Conservation (phyloP, 2,329 filamentous ascomycete genomes). For the Aspergillus texensis region DNA sequence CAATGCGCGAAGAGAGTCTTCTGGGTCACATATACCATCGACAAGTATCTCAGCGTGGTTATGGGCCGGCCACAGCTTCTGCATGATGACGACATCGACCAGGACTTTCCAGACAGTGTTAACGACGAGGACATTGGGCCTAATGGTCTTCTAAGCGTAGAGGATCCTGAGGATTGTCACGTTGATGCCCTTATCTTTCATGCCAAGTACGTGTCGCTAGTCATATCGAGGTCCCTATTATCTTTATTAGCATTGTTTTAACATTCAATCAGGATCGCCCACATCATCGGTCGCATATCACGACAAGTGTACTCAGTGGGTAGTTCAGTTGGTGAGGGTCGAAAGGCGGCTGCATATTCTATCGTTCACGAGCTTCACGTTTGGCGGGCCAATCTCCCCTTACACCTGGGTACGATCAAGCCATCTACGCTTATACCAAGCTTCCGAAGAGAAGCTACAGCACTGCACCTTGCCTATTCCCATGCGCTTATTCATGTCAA, state of each 20-base stretch:
- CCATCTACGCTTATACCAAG: constrained; percentile 27
- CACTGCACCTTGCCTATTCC: constrained; percentile 29
- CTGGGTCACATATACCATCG: constrained; percentile 60
- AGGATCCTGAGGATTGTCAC: constrained; percentile 27
- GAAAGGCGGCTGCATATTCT: constrained; percentile 23
- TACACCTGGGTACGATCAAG: constrained; percentile 28
- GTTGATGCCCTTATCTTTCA: constrained; percentile 47
- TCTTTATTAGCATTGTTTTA: background rate
- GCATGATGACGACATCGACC: constrained; percentile 63
- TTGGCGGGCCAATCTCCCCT: constrained; percentile 26
- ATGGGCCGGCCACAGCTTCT: constrained; percentile 60
- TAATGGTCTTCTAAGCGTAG: constrained; percentile 31
- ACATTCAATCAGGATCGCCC: constrained; percentile 19
- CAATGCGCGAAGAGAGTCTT: constrained; percentile 58
- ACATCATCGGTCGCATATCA: constrained; percentile 27
- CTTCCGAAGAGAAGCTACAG: constrained; percentile 30
- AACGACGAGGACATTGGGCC: constrained; percentile 57
- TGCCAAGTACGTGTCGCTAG: constrained; percentile 28
- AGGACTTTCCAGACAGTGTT: constrained; percentile 52
- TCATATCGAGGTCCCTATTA: background rate
- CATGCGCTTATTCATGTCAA: constrained; percentile 31
- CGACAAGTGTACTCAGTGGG: constrained; percentile 29
- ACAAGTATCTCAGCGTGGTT: constrained; percentile 61
- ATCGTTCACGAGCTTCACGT: constrained; percentile 22
- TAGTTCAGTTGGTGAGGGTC: constrained; percentile 9